Evolutionary conservation across 2,329 filamentous ascomycete genomes (phyloP).

Genomic region (Penicillium sp.): DNA sequence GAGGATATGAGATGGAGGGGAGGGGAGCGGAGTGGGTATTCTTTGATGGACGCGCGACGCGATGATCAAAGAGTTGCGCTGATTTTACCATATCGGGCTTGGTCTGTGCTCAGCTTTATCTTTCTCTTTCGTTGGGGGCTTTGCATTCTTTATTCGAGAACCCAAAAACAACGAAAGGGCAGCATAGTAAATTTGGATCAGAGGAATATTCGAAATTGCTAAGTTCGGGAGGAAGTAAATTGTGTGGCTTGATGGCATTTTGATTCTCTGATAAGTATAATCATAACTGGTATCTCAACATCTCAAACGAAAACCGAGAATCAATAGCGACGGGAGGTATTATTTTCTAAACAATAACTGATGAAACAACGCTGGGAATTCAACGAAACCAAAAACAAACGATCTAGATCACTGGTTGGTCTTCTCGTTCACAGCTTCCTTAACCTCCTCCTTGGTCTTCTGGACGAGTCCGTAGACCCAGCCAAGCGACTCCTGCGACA

Average conservation of each 20-base stretch:
- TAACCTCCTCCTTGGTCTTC: conserved; percentile 62
- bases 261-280: not conserved
- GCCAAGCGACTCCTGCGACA: conserved; percentile 64
- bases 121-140: not conserved
- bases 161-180: not conserved
- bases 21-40: not conserved
- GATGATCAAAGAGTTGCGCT: conserved; percentile 12
- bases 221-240: not conserved
- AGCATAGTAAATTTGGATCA: not conserved
- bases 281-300: not conserved
- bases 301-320: not conserved
- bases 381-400: conserved; percentile 5
- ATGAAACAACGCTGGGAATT: conserved; percentile 1
- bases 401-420: conserved; percentile 26
- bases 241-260: not conserved
- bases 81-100: conserved; percentile 18
- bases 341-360: conserved; percentile 22
- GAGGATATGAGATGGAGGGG: not conserved
- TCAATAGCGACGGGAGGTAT: conserved; percentile 11
- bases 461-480: conserved; percentile 62
- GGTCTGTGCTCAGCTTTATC: conserved; percentile 24
- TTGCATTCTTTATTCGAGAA: not conserved
- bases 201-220: not conserved
- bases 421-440: conserved; percentile 55
- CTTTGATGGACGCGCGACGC: conserved; percentile 23